Evolutionary conservation across 1,284 basidiomycete species (phyloP), one percentile per base, ranked within the genome.

Genomic region (Cutaneotrichosporon curvatum): DNA sequence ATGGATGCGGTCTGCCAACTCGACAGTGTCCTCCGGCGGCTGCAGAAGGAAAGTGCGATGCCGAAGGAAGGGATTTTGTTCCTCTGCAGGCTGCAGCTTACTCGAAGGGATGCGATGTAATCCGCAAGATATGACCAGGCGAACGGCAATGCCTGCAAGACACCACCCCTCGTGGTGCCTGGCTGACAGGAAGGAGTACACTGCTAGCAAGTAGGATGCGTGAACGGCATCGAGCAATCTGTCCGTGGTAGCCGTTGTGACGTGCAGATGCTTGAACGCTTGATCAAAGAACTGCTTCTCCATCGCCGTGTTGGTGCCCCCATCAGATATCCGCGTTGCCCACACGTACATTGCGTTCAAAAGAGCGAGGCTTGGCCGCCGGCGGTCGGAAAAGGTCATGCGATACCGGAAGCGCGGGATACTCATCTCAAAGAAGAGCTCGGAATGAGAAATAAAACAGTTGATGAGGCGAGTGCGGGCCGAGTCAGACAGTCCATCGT

Each of bases 261-360:
- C 49, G 38, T 68, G 63, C 15, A 70, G 51, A 21, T 62, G 53
- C 36, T 53, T 52, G 41, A 51, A 58, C 4, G 63, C 57, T n/a
- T 58, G 58, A 2, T 59, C 44, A 51, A 59, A 70, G 43, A 65
- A 67, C 38, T 59, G 55, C 35, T 56, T 47, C 37, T 70, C 66
- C 56, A 62, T 60, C 4, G 50, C 43, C 3, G 56, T 50, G 34
- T 55, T 51, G 12, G 61, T 50, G 0, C 65, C 62, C n/a, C 55
- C 53, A 42, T 62, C 56, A 6, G 62, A 59, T 38, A 70, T 63
- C 11, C 67, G 45, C 5, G 67, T 64, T 3, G 62, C 66, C 67
- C 67, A 70, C 1, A 70, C 56, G 43, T 70, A 70, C 67, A 70
- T 70, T 2, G 62, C 65, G 42, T 67, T 62, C n/a, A 70, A 49